Base-by-base conservation (phyloP, 331 rosid species). In the Cydonia oblonga region DNA sequence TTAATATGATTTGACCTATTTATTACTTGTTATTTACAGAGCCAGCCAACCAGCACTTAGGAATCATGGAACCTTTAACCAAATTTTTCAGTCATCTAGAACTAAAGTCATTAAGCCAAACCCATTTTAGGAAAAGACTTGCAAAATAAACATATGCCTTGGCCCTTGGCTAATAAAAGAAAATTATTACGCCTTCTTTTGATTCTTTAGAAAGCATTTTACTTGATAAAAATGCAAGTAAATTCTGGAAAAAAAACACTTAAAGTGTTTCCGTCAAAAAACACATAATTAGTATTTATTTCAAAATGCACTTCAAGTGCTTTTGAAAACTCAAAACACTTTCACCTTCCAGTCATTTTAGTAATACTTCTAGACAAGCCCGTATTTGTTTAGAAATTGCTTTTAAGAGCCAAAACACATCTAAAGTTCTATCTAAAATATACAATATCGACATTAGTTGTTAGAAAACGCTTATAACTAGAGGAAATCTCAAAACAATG, bases 231-330 rank as follows among this genome's bases (percentile, higher is more conserved):
- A 38, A 9, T 49, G 9, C 20, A 49, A 49, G 0, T 49, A 1
- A 49, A 19, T 49, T 1, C 0, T 6, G 4, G n/a, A n/a, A n/a
- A 1, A 49, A 2, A 49, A 49, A 0, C 1, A 49, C 4, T 49
- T 49, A 1, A 16, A 49, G 8, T 49, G 9, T 16, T 49, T 18
- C 10, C 1, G 1, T 0, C 4, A 49, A 16, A 1, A 49, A 49
- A 3, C 3, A 49, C 8, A 49, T 49, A 49, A 49, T 0, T 6
- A 0, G 1, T 49, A 7, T 49, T 49, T 49, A 0, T 49, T 49
- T 2, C 4, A 49, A 49, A 49, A 16, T 16, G 20, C 54, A 18
- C 54, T 49, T 49, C 10, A 6, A 49, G 8, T 49, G 20, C 0
- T 16, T 49, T 16, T 49, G 4, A 49, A 49, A 49, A 6, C n/a